phyloP scores from a whole-genome alignment of 129 eudicot species.

The Kitagawia praeruptora region DNA sequence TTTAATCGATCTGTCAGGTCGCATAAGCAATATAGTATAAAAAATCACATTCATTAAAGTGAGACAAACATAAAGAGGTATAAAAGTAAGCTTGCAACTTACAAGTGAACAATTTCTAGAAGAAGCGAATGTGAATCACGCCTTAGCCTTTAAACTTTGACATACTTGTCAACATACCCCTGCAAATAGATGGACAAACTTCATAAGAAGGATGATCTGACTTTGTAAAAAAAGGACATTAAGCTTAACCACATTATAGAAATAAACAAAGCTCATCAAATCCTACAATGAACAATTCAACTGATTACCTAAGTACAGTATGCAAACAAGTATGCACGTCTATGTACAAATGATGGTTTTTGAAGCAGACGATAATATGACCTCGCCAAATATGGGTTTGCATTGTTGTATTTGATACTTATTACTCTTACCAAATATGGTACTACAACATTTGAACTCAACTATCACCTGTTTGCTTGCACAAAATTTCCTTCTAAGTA shows the following conservation, averaged over 20 bases:
- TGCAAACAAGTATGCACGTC: neutral
- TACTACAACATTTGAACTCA: neutral
- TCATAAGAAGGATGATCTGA: neutral
- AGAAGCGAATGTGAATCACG: neutral
- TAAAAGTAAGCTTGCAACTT: neutral
- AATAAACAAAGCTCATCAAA: neutral
- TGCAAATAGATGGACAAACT: conserved; percentile 25
- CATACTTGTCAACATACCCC: conserved; percentile 97
- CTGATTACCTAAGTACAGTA: neutral
- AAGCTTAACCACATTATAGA: neutral
- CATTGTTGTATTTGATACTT: neutral
- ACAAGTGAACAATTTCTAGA: conserved; percentile 9
- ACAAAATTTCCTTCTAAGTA: neutral
- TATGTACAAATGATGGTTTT: neutral
- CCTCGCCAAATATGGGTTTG: neutral
- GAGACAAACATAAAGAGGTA: neutral
- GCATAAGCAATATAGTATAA: neutral
- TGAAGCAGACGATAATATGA: neutral
- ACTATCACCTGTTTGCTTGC: neutral
- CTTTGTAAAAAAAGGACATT: neutral
- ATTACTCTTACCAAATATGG: neutral
- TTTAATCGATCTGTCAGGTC: neutral
- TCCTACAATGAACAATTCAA: neutral
- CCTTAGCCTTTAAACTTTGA: conserved; percentile 34
- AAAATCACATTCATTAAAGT: neutral